Conservation (phyloP, 257 asterid genomes). For the Mitragyna speciosa region DNA sequence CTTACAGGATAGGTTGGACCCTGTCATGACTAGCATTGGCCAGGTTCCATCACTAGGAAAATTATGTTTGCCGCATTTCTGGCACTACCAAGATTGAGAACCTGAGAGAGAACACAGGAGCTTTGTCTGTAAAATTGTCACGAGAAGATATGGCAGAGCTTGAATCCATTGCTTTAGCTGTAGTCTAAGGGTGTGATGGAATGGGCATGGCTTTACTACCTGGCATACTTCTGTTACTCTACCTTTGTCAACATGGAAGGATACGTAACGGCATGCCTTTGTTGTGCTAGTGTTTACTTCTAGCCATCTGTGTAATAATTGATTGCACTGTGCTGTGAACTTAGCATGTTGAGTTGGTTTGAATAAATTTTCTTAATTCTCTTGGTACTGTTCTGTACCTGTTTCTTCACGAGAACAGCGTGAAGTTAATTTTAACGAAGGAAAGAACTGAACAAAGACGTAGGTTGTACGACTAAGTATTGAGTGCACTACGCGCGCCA, state of each 20-base stretch:
- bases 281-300: too few species aligned
- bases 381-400: too few species aligned
- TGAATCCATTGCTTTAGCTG: constrained; percentile 35
- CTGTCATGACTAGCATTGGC: constrained; percentile 53
- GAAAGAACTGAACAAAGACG: too few species aligned
- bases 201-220: neutral
- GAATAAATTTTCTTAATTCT: too few species aligned
- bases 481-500: too few species aligned
- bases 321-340: too few species aligned
- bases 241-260: constrained; percentile 29
- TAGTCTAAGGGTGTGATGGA: constrained; percentile 32
- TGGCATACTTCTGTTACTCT: constrained; percentile 37
- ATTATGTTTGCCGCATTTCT: constrained; percentile 52
- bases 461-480: too few species aligned
- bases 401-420: too few species aligned
- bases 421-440: too few species aligned
- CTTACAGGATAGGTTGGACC: constrained; percentile 48
- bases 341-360: too few species aligned
- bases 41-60: constrained; percentile 63
- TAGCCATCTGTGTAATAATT: too few species aligned
- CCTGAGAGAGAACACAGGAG: constrained; percentile 36
- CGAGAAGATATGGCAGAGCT: constrained; percentile 38
- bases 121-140: constrained; percentile 32
- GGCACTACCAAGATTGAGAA: constrained; percentile 47
- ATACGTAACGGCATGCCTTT: constrained; percentile 2